phyloP scores from a whole-genome alignment of 2,329 filamentous ascomycete genomes.

The Pleoardoris graminearum region DNA sequence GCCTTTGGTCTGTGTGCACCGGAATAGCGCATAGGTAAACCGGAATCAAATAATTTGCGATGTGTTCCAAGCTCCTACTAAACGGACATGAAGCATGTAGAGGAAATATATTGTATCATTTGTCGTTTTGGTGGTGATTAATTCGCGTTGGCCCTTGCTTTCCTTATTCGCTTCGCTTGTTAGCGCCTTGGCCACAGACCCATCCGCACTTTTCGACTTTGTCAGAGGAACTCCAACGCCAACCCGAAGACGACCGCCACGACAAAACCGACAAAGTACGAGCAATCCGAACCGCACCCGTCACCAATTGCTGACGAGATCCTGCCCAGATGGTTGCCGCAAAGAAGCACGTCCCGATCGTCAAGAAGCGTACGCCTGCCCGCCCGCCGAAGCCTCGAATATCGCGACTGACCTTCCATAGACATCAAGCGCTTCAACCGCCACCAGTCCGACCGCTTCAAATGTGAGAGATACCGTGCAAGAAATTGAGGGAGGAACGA shows the following conservation, averaged over 20 bases:
- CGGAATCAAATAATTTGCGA: no score
- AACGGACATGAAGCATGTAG: no score
- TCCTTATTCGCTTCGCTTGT: constrained; percentile 1
- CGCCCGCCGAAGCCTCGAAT: constrained; percentile 27
- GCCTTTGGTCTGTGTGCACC: no score
- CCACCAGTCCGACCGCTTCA: constrained; percentile 98
- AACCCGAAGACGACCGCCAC: constrained; percentile 37
- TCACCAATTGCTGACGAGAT: constrained; percentile 26
- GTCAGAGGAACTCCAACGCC: constrained; percentile 22
- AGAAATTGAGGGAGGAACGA: constrained; percentile 8
- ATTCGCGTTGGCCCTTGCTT: background rate
- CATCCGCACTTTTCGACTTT: constrained; percentile 9
- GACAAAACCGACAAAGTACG: constrained; percentile 44
- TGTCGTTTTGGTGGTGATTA: no score
- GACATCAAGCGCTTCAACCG: constrained; percentile 94
- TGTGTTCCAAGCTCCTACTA: no score
- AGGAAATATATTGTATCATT: no score
- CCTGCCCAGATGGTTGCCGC: constrained; percentile 90
- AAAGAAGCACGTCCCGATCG: constrained; percentile 99
- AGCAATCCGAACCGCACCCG: constrained; percentile 12
- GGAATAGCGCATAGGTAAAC: no score
- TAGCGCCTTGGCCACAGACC: constrained; percentile 7
- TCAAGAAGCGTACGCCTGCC: constrained; percentile 95
- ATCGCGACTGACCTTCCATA: constrained; percentile 52
- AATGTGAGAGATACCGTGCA: constrained; percentile 57